Evolutionary conservation across 345 rosid species (phyloP).

Genomic region (Brassica juncea): DNA sequence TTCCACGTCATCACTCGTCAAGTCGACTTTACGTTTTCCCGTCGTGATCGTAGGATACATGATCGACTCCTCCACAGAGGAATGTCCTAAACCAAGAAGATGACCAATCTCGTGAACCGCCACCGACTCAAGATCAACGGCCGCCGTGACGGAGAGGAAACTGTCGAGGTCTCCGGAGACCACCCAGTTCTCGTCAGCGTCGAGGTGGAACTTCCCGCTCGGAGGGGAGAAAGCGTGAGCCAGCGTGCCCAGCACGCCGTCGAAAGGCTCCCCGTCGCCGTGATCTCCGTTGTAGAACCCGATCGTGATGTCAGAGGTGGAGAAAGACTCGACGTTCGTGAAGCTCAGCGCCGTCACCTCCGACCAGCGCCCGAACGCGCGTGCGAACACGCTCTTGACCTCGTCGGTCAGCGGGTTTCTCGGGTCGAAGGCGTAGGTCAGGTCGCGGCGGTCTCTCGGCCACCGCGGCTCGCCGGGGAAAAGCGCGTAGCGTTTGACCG

Average conservation of each 20-base stretch:
- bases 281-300: slow-evolving; percentile 81
- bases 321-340: slow-evolving; percentile 41
- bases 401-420: slow-evolving; percentile 46
- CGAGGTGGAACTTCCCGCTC: slow-evolving; percentile 74
- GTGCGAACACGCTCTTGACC: slow-evolving; percentile 59
- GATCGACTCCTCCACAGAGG: slow-evolving; percentile 69
- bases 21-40: slow-evolving; percentile 59
- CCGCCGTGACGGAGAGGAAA: slow-evolving; percentile 43
- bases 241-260: slow-evolving; percentile 79
- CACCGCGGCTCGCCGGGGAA: slow-evolving; percentile 78
- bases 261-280: slow-evolving; percentile 93
- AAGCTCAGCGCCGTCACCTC: slow-evolving; percentile 66
- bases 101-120: slow-evolving; percentile 97
- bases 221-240: slow-evolving; percentile 97
- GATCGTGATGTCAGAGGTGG: slow-evolving; percentile 59
- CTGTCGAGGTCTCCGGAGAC: slow-evolving; percentile 46
- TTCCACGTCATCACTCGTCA: slow-evolving; percentile 59
- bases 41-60: slow-evolving; percentile 84
- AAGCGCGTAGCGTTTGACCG: slow-evolving; percentile 62
- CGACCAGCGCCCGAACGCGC: slow-evolving; percentile 80
- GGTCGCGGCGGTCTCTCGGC: slow-evolving; percentile 51
- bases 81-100: slow-evolving; percentile 88
- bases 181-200: slow-evolving; percentile 76
- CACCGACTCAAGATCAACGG: slow-evolving; percentile 86
- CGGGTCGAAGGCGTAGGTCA: slow-evolving; percentile 72